Base-by-base conservation (phyloP, 164 flowering plant species). In the Kalanchoe fedtschenkoi region DNA sequence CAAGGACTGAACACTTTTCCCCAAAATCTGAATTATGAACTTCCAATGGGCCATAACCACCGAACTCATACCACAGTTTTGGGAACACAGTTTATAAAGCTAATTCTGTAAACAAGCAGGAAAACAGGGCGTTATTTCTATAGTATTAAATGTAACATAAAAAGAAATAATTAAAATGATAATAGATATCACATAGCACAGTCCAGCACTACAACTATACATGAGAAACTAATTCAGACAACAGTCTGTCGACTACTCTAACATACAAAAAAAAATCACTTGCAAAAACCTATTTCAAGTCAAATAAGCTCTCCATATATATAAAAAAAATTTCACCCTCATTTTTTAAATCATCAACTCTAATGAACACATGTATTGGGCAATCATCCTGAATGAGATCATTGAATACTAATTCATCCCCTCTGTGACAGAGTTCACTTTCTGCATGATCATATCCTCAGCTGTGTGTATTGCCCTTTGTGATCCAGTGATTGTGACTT, bases 401-500 rank as follows among this genome's bases (percentile, higher is more conserved):
- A 37, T 2, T 11, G 39, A 37, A 37, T 37, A 37, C 39, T 51
- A 51, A 51, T 51, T 51, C 29, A 28, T 28, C 74, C 85, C 80
- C 79, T 83, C 96, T 35, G 86, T 63, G 71, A 77, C 85, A 58
- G 91, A 82, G 41, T 88, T 76, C 56, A 93, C 86, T 68, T 84
- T 86, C 73, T 82, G 82, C 75, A 75, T 62, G 55, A 93, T 93
- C 97, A 90, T 86, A 56, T 77, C 60, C 78, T 93, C 96, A 1
- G 97, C 97, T 35, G 76, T 63, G 44, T 71, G 84, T 34, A 93
- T 81, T 34, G 98, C 87, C 72, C 84, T 78, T 64, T 86, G 87
- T 22, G 98, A 82, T 32, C 98, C 98, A 2, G 89, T 86, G 70
- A 93, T 90, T 8, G 97, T 93, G 34, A 93, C 95, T 81, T 88